Percentiles rank a stretch among this genome's conserved stretches.
Conservation (phyloP, 2,329 filamentous ascomycete genomes). For the Rhexocercosporidium sp. region DNA sequence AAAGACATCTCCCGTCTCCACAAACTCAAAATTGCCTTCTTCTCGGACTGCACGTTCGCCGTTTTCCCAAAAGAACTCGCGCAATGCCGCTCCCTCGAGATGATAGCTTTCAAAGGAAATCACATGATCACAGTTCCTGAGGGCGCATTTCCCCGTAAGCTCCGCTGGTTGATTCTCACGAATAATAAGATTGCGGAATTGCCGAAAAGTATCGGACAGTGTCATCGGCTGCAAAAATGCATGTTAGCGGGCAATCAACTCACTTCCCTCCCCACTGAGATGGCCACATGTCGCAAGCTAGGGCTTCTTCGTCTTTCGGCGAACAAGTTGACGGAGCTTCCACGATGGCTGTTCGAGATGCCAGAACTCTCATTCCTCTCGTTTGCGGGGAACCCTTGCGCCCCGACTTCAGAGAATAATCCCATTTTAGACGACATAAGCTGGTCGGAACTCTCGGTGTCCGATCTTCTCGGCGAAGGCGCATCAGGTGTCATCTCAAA, state of each 20-base stretch:
- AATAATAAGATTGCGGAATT: conserved; percentile 49
- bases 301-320: conserved; percentile 51
- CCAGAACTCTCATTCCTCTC: conserved; percentile 53
- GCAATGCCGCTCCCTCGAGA: conserved; percentile 52
- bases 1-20: conserved; percentile 46
- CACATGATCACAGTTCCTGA: conserved; percentile 50
- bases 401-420: conserved; percentile 35
- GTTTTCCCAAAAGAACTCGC: conserved; percentile 50
- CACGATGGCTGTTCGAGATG: conserved; percentile 51
- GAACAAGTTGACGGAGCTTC: conserved; percentile 48
- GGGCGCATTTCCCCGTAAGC: conserved; percentile 47
- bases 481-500: conserved; percentile 54
- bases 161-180: conserved; percentile 56
- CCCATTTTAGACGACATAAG: conserved; percentile 45
- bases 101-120: conserved; percentile 55
- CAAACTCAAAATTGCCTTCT: conserved; percentile 52
- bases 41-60: conserved; percentile 52
- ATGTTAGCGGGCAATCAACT: conserved; percentile 55
- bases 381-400: conserved; percentile 54
- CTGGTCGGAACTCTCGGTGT: conserved; percentile 49
- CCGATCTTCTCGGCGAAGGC: conserved; percentile 50
- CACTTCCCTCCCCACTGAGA: conserved; percentile 46
- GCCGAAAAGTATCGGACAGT: conserved; percentile 50
- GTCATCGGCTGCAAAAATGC: conserved; percentile 52
- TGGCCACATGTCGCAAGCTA: conserved; percentile 51